These are phyloP conservation scores for Dothideomycetes sp. DNA, from an alignment of 2,329 filamentous ascomycete genomes.

Conservation along the genomic window DNA sequence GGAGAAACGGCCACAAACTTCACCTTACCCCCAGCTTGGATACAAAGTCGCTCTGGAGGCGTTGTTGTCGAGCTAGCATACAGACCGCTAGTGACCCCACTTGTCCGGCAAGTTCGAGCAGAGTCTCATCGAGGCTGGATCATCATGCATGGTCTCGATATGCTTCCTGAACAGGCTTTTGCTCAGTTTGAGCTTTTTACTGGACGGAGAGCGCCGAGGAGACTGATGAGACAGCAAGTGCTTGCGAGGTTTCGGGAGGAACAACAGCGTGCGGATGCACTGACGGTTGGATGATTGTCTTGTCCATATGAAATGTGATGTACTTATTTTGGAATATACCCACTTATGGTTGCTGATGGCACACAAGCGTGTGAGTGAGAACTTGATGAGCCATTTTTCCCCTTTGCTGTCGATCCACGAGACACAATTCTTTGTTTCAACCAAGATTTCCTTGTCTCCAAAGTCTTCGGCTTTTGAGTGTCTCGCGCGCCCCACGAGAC, in stretches of 20 bases:
- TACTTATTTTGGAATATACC: too few species aligned
- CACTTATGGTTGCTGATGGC: too few species aligned
- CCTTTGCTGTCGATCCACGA: too few species aligned
- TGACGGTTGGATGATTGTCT: too few species aligned
- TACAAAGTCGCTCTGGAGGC: slow-evolving; percentile 61
- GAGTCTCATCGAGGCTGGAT: slow-evolving; percentile 57
- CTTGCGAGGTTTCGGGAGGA: not conserved
- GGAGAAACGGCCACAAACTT: slow-evolving; percentile 58
- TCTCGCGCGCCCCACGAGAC: too few species aligned
- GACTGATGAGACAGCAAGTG: slow-evolving; percentile 45
- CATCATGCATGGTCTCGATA: slow-evolving; percentile 62
- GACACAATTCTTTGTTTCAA: too few species aligned
- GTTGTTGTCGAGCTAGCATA: slow-evolving; percentile 61
- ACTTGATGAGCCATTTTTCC: too few species aligned
- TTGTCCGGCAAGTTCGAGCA: slow-evolving; percentile 55
- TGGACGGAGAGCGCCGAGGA: slow-evolving; percentile 57
- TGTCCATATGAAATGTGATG: too few species aligned
- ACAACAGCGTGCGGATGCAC: not conserved
- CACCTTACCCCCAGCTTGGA: slow-evolving; percentile 57
- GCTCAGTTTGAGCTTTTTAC: slow-evolving; percentile 77
- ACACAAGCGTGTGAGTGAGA: too few species aligned
- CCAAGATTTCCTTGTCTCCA: too few species aligned
- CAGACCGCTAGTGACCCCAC: slow-evolving; percentile 59
- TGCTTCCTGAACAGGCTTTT: slow-evolving; percentile 68
- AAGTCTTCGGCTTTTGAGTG: too few species aligned